Evolutionary conservation across 1,284 basidiomycete species (phyloP).

Genomic region (Stereum hirsutum): DNA sequence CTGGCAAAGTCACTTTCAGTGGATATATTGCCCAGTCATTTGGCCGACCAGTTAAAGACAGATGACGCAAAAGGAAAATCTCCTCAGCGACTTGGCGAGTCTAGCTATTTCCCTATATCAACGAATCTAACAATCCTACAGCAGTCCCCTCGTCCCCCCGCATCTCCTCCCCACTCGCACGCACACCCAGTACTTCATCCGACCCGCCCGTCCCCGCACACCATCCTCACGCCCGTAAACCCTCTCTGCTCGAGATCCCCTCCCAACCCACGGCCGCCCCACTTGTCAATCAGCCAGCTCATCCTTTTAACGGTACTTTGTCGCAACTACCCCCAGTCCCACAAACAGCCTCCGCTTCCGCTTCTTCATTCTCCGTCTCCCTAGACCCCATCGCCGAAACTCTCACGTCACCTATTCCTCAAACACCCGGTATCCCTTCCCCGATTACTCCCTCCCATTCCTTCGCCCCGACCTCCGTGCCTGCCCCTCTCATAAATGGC

Average conservation of each 20-base stretch:
- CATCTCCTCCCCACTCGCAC: slow-evolving; percentile 37
- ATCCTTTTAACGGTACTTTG: too few relatives aligned
- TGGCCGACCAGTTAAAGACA: slow-evolving; percentile 12
- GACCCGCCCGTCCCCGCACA: slow-evolving; percentile 46
- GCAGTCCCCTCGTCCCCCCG: slow-evolving; percentile 18
- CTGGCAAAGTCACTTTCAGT: slow-evolving; percentile 50
- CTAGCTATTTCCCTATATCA: neutral
- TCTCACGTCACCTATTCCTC: slow-evolving; percentile 15
- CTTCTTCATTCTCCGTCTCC: slow-evolving; percentile 53
- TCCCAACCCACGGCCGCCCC: slow-evolving; percentile 22
- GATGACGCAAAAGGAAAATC: neutral
- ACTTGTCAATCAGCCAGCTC: neutral
- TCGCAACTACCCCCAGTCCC: slow-evolving; percentile 12
- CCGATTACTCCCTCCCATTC: slow-evolving; percentile 18
- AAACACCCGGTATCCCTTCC: slow-evolving; percentile 10
- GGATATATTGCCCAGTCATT: slow-evolving; percentile 36
- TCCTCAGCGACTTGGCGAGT: neutral
- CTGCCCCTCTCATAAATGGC: too few relatives aligned
- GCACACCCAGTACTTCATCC: slow-evolving; percentile 41
- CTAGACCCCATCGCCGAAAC: slow-evolving; percentile 62
- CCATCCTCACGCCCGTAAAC: slow-evolving; percentile 73
- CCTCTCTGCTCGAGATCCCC: slow-evolving; percentile 53
- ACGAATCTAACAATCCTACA: slow-evolving; percentile 1
- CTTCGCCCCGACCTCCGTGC: slow-evolving; percentile 12
- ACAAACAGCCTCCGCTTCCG: slow-evolving; percentile 39